Base-by-base conservation (phyloP, 2,329 filamentous ascomycete genomes). In the Cephalotrichum gorgonifer region DNA sequence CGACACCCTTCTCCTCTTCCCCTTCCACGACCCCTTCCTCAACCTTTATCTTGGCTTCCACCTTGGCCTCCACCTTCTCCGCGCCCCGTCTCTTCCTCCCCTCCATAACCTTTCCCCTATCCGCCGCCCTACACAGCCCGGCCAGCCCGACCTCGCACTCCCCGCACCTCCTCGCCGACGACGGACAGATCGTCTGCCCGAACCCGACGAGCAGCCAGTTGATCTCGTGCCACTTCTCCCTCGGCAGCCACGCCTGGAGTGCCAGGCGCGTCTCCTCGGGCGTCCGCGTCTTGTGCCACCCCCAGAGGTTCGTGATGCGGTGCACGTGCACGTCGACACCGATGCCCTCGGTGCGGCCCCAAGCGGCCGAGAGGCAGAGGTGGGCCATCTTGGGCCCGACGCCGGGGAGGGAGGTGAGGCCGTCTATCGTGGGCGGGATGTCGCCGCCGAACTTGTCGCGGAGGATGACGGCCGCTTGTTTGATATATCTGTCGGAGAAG, bases 381-480 rank as follows among this genome's bases (percentile, higher is more conserved):
- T 93, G 90, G 12, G 85, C 89, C 90, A 96, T 96, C 68, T 96
- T 96, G 27, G 90, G 90, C 0, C 90, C 90, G 1, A 96, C 90
- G 5, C 90, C 90, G 0, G 89, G 89, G 0, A 95, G 75, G 2
- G 80, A 78, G 47, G 83, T 82, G 20, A 96, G 74, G 0, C 85
- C 88, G 53, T 82, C 75, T 47, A 91, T 80, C 0, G 84, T 86
- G 53, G 83, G 74, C 1, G 90, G 90, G 49, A 96, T 93, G 59
- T 96, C 90, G 47, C 80, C 79, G 51, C 71, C 62, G 66, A 79
- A 87, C 48, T 79, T 64, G 58, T 91, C 84, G 43, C 80, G 76
- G 25, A 95, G 72, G 30, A 95, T 83, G 28, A 75, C 68, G 3
- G 88, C 88, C 1, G 85, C 74, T 50, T 81, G 74, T 63, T 93